Evolutionary conservation across 352 stramenopile species (phyloP), one percentile per base, ranked within the genome.

Genomic region (Pythium rhizo-oryzae): DNA sequence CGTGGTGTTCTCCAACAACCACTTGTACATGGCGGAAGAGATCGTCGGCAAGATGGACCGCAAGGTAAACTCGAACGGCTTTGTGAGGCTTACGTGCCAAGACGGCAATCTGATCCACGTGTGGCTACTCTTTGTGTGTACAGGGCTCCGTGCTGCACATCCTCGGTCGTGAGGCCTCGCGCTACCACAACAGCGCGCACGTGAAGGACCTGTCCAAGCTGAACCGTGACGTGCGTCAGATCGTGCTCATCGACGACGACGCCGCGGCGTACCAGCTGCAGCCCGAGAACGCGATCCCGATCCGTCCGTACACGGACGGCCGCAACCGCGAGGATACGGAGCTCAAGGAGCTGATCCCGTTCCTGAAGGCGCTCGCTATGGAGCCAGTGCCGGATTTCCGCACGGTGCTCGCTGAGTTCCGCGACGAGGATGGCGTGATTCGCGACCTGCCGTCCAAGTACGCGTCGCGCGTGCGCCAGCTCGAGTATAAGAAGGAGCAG

Each of bases 1-100:
- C 60, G 88, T 96, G 0, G 88, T 96, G 53, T 96, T 94, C 66
- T 94, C 88, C 11, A 85, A 91, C 65, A 92, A 96, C 73, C 84
- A 89, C 53, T 73, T 84, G 41, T 89, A 81, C 52, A 81, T 90
- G 52, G 86, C 84, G 2, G 88, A 96, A 59, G 86, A 94, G 59
- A 84, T 94, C 49, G 78, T 94, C 51, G 62, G 70, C 62, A 93
- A 93, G 69, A 75, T 96, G 47, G 87, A 96, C 59, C 85, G 80
- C 8, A 93, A 96, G 78, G 79, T 85, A 58, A 11, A 47, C 46
- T 44, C 6, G 28, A 33, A 33, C 28, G 6, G 28, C 6, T 33
- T 6, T 24, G 24, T 16, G 13, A 43, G 12, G 13, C 18, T 44
- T 24, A 8, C 28, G n/a, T 53, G 43, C 9, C 9, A 8, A 28